phyloP scores from a whole-genome alignment of 805 yeast genomes.

The Candida argentea region DNA sequence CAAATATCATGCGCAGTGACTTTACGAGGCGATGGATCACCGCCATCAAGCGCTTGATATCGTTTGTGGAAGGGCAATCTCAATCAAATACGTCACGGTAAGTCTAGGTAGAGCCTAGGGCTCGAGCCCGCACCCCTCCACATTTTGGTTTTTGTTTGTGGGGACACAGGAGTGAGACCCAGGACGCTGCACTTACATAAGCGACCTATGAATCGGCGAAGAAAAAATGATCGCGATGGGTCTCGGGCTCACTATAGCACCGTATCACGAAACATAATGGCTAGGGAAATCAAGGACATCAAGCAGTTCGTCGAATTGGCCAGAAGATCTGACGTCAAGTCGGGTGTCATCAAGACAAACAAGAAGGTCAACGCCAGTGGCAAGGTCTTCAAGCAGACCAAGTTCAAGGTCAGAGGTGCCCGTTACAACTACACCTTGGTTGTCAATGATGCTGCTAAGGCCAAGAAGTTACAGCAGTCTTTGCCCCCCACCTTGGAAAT shows the following conservation, averaged over 20 bases:
- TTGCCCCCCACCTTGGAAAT: conserved; percentile 88
- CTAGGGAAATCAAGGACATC: conserved; percentile 87
- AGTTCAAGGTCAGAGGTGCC: conserved; percentile 98
- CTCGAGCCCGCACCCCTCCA: no score
- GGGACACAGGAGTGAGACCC: no score
- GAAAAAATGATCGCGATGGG: no score
- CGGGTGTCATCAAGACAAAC: conserved; percentile 93
- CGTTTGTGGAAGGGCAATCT: conserved; percentile 42
- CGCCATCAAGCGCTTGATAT: conserved; percentile 63
- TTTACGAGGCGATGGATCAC: conserved; percentile 68
- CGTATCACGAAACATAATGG: no score
- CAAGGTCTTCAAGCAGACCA: conserved; percentile 84
- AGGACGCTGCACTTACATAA: no score
- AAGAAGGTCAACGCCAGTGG: conserved; percentile 70
- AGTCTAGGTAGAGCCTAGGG: no score
- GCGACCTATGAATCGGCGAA: no score
- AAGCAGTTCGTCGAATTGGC: conserved; percentile 95
- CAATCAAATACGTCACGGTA: no score
- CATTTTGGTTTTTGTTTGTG: no score
- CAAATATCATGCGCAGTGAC: conserved; percentile 76
- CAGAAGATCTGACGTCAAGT: conserved; percentile 89
- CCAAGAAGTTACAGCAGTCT: conserved; percentile 94
- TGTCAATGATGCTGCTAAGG: conserved; percentile 92
- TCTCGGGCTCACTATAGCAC: no score
- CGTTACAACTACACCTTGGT: conserved; percentile 90